Percentiles rank a stretch among this genome's conserved stretches.
Conservation (phyloP, 768 basidiomycete genomes). For the Leucocoprinus birnbaumii region DNA sequence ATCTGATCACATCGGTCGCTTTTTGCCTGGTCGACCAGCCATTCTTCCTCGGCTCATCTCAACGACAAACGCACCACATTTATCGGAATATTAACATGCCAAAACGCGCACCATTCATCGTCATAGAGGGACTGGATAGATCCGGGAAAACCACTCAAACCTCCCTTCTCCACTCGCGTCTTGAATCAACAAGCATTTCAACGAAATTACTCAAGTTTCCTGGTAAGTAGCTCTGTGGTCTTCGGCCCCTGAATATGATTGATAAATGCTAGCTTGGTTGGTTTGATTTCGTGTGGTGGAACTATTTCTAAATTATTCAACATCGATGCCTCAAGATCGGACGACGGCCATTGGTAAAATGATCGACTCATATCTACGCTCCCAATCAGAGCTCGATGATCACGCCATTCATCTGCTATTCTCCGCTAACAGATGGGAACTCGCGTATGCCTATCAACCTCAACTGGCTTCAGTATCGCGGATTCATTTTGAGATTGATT, state of each 20-base stretch:
- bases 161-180: conserved; percentile 49
- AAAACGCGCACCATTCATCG: conserved; percentile 78
- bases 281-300: no score
- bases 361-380: conserved; percentile 90
- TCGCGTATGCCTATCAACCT: conserved; percentile 54
- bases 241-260: background rate
- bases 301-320: no score
- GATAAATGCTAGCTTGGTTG: no score
- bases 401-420: conserved; percentile 91
- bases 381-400: conserved; percentile 85
- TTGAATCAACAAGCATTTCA: conserved; percentile 41
- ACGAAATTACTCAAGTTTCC: conserved; percentile 84
- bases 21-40: no score
- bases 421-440: conserved; percentile 96
- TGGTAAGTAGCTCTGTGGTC: conserved; percentile 46
- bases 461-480: background rate
- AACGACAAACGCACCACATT: no score
- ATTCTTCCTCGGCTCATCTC: no score
- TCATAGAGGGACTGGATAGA: conserved; percentile 93
- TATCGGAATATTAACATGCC: background rate
- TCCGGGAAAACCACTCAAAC: conserved; percentile 95
- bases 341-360: conserved; percentile 88
- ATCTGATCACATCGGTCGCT: no score
- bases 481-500: no score
- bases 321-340: no score